Evolutionary conservation across 129 eudicot genomes (phyloP).

Genomic region (Centrapalus pauciflorus): DNA sequence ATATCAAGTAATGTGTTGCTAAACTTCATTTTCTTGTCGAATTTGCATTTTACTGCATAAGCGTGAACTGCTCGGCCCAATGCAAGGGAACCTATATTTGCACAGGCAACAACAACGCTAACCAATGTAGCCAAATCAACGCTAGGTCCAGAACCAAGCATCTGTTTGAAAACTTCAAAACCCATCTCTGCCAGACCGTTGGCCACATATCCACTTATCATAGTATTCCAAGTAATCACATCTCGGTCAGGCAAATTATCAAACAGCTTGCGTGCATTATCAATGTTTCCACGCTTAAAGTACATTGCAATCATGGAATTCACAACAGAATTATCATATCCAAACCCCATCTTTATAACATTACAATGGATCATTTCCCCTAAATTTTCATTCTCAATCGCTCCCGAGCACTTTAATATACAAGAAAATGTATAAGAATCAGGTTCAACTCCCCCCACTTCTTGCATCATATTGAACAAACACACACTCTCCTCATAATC

Average conservation of each 20-base stretch:
- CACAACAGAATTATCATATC: slow-evolving; percentile 40
- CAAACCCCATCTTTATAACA: slow-evolving; percentile 40
- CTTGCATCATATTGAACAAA: slow-evolving; percentile 41
- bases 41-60: slow-evolving; percentile 35
- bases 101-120: slow-evolving; percentile 44
- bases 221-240: slow-evolving; percentile 56
- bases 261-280: slow-evolving; percentile 48
- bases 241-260: slow-evolving; percentile 55
- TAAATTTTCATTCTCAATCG: slow-evolving; percentile 21
- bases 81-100: slow-evolving; percentile 18
- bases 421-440: slow-evolving; percentile 54
- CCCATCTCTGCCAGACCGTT: slow-evolving; percentile 39
- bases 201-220: slow-evolving; percentile 56
- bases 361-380: slow-evolving; percentile 50
- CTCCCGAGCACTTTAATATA: slow-evolving; percentile 48
- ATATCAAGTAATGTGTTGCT: slow-evolving; percentile 50
- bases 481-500: slow-evolving; percentile 41
- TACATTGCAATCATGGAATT: slow-evolving; percentile 52
- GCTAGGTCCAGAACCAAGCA: slow-evolving; percentile 29
- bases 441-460: slow-evolving; percentile 43
- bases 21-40: slow-evolving; percentile 30
- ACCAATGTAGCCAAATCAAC: slow-evolving; percentile 52
- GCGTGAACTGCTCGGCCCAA: slow-evolving; percentile 37
- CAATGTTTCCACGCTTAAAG: slow-evolving; percentile 34
- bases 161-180: slow-evolving; percentile 34